Percentiles rank a stretch among this genome's conserved stretches.
Evolutionary conservation across 2,329 filamentous ascomycete genomes (phyloP).

Genomic region (Cytospora piceicola): DNA sequence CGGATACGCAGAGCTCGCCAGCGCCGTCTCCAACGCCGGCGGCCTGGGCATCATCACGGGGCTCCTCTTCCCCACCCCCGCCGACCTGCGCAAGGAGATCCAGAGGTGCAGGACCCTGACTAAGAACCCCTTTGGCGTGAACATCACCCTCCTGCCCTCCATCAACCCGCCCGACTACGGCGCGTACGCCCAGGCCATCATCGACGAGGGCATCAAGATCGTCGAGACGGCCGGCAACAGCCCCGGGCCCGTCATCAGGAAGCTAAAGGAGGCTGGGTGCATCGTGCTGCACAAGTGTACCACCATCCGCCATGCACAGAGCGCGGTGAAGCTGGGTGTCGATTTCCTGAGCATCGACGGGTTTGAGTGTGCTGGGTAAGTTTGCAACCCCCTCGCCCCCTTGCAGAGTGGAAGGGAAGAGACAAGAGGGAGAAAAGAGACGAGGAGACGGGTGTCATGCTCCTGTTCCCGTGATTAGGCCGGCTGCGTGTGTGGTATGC

Average conservation of each 20-base stretch:
- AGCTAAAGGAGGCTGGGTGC: slow-evolving; percentile 78
- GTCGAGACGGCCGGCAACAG: slow-evolving; percentile 68
- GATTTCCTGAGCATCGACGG: slow-evolving; percentile 97
- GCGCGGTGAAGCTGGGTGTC: slow-evolving; percentile 89
- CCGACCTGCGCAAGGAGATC: slow-evolving; percentile 93
- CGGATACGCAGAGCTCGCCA: slow-evolving; percentile 77
- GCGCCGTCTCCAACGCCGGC: slow-evolving; percentile 79
- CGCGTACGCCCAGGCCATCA: slow-evolving; percentile 88
- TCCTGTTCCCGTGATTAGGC: slow-evolving; percentile 20
- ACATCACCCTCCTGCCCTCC: slow-evolving; percentile 89
- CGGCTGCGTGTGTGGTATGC: slow-evolving; percentile 14
- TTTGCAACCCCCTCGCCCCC: slow-evolving; percentile 24
- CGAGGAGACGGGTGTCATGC: not conserved
- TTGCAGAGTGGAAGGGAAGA: not conserved
- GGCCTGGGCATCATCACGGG: slow-evolving; percentile 82
- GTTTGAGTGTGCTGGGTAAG: slow-evolving; percentile 84
- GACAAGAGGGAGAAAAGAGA: slow-evolving; percentile 28
- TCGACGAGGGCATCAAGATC: slow-evolving; percentile 88
- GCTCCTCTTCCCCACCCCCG: slow-evolving; percentile 89
- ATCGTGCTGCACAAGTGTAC: slow-evolving; percentile 95
- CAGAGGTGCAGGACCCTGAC: slow-evolving; percentile 81
- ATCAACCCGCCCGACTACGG: slow-evolving; percentile 89
- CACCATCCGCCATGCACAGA: slow-evolving; percentile 89
- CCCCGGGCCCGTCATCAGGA: slow-evolving; percentile 86
- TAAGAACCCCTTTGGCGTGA: slow-evolving; percentile 82